A percentile compares a stretch with the other conserved stretches of the same genome.
Evolutionary conservation across 116 monocot species (phyloP).

Genomic region (Zostera marina): DNA sequence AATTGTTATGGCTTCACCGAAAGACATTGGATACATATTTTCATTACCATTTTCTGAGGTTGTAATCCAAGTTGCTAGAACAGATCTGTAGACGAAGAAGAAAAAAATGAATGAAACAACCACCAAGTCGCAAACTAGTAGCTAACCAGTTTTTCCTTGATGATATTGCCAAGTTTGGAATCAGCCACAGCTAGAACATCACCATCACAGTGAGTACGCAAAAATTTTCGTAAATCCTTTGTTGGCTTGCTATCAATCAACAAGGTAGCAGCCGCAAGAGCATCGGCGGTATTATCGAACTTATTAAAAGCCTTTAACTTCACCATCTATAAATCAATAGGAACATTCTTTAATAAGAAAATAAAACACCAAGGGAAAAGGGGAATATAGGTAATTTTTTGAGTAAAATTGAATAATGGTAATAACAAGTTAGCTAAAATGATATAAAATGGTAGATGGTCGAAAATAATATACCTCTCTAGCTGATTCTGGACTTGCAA

Average conservation of each 20-base stretch:
- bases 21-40: no score
- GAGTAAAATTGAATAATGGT: slow-evolving; percentile 2
- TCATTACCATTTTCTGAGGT: no score
- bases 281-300: slow-evolving; percentile 88
- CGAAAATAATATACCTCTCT: slow-evolving; percentile 54
- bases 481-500: slow-evolving; percentile 46
- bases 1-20: no score
- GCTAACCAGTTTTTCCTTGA: slow-evolving; percentile 85
- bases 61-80: no score
- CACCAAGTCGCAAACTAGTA: no score
- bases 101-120: background rate
- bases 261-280: slow-evolving; percentile 50
- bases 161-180: slow-evolving; percentile 86
- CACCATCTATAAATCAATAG: slow-evolving; percentile 36
- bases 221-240: slow-evolving; percentile 74
- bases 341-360: background rate
- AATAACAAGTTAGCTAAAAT: background rate
- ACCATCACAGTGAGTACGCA: slow-evolving; percentile 61
- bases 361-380: background rate
- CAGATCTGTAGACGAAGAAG: background rate
- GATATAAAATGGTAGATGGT: no score
- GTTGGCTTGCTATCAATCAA: slow-evolving; percentile 86
- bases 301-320: slow-evolving; percentile 81
- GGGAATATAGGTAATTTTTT: no score
- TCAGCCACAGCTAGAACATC: slow-evolving; percentile 83